phyloP scores from a whole-genome alignment of 345 rosid species.

The Boechera retrofracta region DNA sequence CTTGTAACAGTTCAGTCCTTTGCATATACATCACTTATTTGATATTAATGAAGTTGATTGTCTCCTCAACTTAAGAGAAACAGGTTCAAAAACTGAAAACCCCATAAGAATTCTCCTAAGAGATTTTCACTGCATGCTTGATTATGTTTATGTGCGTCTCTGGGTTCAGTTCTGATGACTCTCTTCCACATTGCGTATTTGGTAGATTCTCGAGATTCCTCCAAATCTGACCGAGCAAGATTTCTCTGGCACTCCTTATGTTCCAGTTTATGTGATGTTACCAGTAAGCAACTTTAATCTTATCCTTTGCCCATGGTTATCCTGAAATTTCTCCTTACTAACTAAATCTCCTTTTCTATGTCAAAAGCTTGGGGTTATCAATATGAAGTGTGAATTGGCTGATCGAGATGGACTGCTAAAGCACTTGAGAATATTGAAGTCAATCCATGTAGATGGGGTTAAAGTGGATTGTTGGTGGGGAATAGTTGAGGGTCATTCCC shows the following conservation, averaged over 20 bases:
- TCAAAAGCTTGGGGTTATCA: conserved; percentile 85
- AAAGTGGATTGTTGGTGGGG: conserved; percentile 99
- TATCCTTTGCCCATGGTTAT: conserved; percentile 4
- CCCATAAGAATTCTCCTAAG: neutral
- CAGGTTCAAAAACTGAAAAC: neutral
- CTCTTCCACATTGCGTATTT: conserved; percentile 25
- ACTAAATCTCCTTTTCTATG: conserved; percentile 17
- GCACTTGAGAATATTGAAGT: conserved; percentile 78
- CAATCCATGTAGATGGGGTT: conserved; percentile 82
- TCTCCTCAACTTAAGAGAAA: neutral
- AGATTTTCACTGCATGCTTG: conserved; percentile 28
- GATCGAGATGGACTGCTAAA: conserved; percentile 85
- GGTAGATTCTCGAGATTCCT: conserved; percentile 62
- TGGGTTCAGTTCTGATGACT: conserved; percentile 29
- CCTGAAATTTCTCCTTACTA: conserved; percentile 13
- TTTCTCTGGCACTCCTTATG: conserved; percentile 77
- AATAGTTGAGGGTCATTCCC: conserved; percentile 88
- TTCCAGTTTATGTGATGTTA: conserved; percentile 94
- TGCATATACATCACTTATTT: conserved; percentile 21
- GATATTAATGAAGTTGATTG: neutral
- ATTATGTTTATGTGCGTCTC: conserved; percentile 19
- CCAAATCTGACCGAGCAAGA: conserved; percentile 73
- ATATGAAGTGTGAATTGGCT: conserved; percentile 88
- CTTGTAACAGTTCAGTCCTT: conserved; percentile 11
- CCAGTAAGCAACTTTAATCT: conserved; percentile 66